phyloP scores from a whole-genome alignment of 2,329 filamentous ascomycete species.

The Alternaria gaisen region DNA sequence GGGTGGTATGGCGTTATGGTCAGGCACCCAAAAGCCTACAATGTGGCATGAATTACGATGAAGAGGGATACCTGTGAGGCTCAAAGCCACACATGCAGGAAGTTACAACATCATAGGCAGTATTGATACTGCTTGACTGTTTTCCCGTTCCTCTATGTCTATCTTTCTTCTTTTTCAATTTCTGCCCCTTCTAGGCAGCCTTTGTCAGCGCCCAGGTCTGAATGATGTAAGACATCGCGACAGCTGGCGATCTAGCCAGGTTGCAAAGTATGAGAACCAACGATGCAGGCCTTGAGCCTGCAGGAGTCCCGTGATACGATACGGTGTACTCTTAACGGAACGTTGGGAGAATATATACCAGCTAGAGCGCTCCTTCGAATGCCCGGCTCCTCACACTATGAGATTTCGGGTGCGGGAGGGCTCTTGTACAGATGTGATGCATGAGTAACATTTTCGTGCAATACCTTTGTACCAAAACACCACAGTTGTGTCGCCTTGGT shows the following conservation, averaged over 20 bases:
- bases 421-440: not conserved
- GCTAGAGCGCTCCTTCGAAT: not conserved
- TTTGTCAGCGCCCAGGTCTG: not conserved
- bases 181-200: not conserved
- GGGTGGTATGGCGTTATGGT: slow-evolving; percentile 6
- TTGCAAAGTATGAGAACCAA: slow-evolving; percentile 42
- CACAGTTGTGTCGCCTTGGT: not conserved
- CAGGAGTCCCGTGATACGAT: slow-evolving; percentile 50
- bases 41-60: slow-evolving; percentile 12
- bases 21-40: slow-evolving; percentile 5
- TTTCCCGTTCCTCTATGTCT: not conserved
- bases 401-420: not conserved
- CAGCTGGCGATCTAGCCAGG: not conserved
- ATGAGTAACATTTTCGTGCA: not conserved
- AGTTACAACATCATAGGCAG: slow-evolving; percentile 7
- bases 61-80: not conserved
- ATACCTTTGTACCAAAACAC: not conserved
- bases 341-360: slow-evolving; percentile 53
- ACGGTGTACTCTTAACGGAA: slow-evolving; percentile 57
- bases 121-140: not conserved
- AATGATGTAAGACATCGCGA: not conserved
- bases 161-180: not conserved
- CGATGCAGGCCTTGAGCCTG: slow-evolving; percentile 56
- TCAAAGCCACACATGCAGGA: slow-evolving; percentile 2
- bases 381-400: not conserved